These are phyloP conservation scores for Saposhnikovia divaricata DNA, from an alignment of 129 eudicot species.

Conservation along the genomic window DNA sequence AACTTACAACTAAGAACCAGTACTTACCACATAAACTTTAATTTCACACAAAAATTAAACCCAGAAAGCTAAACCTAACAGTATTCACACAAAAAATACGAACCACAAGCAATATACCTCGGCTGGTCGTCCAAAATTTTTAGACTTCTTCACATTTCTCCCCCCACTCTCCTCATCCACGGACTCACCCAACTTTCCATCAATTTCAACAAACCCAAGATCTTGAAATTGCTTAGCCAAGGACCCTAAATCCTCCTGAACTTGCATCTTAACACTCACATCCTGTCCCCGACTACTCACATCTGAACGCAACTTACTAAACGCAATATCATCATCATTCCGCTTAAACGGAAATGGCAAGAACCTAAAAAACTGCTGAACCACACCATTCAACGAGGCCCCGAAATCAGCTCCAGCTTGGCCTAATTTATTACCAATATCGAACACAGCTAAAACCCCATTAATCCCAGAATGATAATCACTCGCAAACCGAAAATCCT, in stretches of 20 bases:
- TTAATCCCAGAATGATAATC: constrained; percentile 33
- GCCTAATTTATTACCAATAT: constrained; percentile 73
- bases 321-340: constrained; percentile 40
- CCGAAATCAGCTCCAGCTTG: constrained; percentile 92
- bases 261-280: constrained; percentile 39
- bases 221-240: constrained; percentile 53
- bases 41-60: neutral
- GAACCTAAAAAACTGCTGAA: constrained; percentile 56
- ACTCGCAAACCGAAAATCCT: constrained; percentile 44
- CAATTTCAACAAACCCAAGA: constrained; percentile 44
- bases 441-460: constrained; percentile 68
- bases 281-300: constrained; percentile 21
- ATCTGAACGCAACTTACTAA: constrained; percentile 21
- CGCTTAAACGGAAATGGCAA: constrained; percentile 53
- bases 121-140: constrained; percentile 40
- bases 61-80: neutral
- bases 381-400: constrained; percentile 65
- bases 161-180: constrained; percentile 50
- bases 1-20: neutral
- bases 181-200: constrained; percentile 27
- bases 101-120: constrained; percentile 40
- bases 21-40: neutral
- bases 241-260: constrained; percentile 63
- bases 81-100: neutral
- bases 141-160: constrained; percentile 44